phyloP scores from a whole-genome alignment of 1,139 yeast genomes.

The Saccharomyces hybrid region DNA sequence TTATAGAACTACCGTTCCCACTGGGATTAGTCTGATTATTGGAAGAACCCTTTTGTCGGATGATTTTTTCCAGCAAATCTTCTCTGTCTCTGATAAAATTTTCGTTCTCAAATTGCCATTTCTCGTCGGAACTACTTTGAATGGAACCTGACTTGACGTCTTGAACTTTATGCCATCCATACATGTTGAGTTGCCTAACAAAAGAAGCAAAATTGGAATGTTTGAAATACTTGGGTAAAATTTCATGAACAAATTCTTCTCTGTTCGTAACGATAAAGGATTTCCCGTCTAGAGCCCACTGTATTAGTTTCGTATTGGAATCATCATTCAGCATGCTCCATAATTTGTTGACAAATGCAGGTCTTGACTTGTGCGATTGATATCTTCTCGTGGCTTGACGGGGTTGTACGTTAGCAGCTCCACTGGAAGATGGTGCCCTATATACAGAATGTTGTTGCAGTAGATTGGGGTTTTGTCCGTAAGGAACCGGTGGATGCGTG shows the following conservation, averaged over 20 bases:
- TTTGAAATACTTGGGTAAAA: conserved; percentile 84
- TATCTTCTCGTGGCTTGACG: neutral
- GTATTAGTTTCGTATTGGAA: conserved; percentile 56
- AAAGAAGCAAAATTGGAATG: conserved; percentile 91
- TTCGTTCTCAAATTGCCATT: conserved; percentile 78
- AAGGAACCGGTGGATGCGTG: conserved; percentile 6
- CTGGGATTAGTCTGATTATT: conserved; percentile 7
- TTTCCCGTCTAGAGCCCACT: conserved; percentile 81
- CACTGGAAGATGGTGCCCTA: neutral
- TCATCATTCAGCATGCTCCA: conserved; percentile 94
- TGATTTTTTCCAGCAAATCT: conserved; percentile 67
- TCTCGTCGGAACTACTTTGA: conserved; percentile 30
- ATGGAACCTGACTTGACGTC: conserved; percentile 37
- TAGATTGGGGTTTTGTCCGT: neutral
- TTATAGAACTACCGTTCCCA: conserved; percentile 6
- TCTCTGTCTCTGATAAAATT: conserved; percentile 63
- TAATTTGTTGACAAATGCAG: conserved; percentile 84
- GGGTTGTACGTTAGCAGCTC: neutral
- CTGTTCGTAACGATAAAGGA: conserved; percentile 78
- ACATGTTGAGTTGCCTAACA: conserved; percentile 89
- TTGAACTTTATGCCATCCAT: conserved; percentile 91
- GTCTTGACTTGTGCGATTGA: conserved; percentile 39
- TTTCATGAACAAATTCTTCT: conserved; percentile 78
- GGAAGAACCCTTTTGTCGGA: conserved; percentile 36
- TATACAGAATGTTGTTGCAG: conserved; percentile 1